Evolutionary conservation across 2,329 filamentous ascomycete species (phyloP), one percentile per base, ranked within the genome.

Genomic region (Penicillium sp.): DNA sequence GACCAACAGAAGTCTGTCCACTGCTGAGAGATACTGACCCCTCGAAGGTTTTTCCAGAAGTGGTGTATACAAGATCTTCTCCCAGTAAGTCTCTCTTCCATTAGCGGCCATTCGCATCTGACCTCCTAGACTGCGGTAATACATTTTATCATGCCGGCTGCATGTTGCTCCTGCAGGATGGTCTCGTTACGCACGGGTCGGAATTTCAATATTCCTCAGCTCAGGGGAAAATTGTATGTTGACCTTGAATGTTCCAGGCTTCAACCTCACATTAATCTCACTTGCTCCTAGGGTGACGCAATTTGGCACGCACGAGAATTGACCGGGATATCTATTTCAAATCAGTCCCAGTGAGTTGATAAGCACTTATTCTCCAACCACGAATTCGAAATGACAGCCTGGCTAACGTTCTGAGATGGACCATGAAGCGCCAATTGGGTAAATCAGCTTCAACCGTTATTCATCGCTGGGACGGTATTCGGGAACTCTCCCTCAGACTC

Each of bases 131-230:
- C 32, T 58, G 55, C 18, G 52, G 52, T 2, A 55, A 58, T 51
- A 58, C 55, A 10, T 58, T 58, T 23, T 56, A 56, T 29, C 55
- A 58, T 53, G 24, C 55, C 7, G 56, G 56, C 2, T 59, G 30
- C 15, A 59, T 59, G 13, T 43, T 59, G 20, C 53, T 59, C n/a
- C 29, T 56, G 7, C 56, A 56, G 23, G 45, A 52, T 5, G 49
- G 46, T 3, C 15, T 44, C 17, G 21, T 47, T 21, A 17, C 13
- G 18, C n/a, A 39, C 7, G 21, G 20, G 1, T 20, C 30, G 17
- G 24, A 32, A 5, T 24, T 23, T 13, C 2, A 37, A 37, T 13
- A 23, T 10, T 3, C 12, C 3, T 37, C 20, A 21, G 4, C 34
- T 20, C 1, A 12, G 9, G 34, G 18, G 18, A 13, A 37, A 1